Evolutionary conservation across 352 stramenopile genomes (phyloP).

Genomic region (Phytophthora foliorum): DNA sequence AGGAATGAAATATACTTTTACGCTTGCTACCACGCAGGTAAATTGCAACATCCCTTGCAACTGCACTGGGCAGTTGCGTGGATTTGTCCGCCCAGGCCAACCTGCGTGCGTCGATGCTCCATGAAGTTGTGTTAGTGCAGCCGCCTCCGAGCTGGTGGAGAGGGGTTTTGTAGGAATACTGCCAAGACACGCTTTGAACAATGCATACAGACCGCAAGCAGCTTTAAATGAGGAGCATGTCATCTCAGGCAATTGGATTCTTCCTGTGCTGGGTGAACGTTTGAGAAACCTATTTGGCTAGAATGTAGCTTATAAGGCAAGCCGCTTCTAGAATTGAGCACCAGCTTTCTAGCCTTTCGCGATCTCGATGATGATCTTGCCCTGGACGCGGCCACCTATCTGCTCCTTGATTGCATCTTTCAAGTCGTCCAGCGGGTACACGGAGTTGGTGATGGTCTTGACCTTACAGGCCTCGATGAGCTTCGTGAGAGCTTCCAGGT

Average conservation of each 20-base stretch:
- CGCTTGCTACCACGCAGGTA: conserved; percentile 3
- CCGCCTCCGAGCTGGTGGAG: too few relatives aligned
- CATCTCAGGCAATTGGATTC: conserved; percentile 1
- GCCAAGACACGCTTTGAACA: too few relatives aligned
- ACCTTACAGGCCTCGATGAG: conserved; percentile 35
- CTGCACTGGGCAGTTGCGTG: conserved; percentile 14
- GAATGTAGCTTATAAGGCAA: background rate
- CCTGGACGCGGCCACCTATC: conserved; percentile 38
- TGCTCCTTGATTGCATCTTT: conserved; percentile 32
- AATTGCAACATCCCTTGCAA: conserved; percentile 7
- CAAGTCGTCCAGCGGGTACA: conserved; percentile 58
- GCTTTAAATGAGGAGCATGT: background rate
- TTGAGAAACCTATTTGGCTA: too few relatives aligned
- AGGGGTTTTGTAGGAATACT: too few relatives aligned
- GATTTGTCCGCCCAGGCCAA: conserved; percentile 21
- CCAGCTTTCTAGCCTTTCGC: background rate
- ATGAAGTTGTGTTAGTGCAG: too few relatives aligned
- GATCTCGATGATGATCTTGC: conserved; percentile 67
- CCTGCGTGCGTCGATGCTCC: background rate
- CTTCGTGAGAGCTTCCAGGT: background rate
- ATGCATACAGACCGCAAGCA: background rate
- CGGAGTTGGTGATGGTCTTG: conserved; percentile 55
- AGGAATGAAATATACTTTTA: background rate
- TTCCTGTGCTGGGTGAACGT: background rate
- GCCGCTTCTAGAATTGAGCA: conserved; percentile 3